Base-by-base conservation (phyloP, 345 rosid species). In the Populus nigra region DNA sequence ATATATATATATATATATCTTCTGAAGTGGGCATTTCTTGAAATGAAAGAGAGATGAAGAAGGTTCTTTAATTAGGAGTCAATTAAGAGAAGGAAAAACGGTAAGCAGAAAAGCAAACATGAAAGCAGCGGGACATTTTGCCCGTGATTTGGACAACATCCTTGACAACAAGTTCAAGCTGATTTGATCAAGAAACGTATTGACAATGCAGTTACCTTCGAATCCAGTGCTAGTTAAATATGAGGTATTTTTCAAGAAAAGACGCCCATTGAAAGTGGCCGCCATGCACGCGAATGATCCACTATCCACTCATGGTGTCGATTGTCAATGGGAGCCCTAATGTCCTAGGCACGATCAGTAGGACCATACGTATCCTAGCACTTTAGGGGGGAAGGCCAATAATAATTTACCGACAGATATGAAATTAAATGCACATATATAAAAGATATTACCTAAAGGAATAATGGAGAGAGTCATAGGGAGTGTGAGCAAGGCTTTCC, bases 401-500 rank as follows among this genome's bases (percentile, higher is more conserved):
- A 7, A 18, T 49, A 20, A 20, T 20, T 20, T 20, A 7, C 22
- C 13, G 27, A 59, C 25, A 59, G n/a, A 0, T 9, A 59, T n/a
- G 65, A 59, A 1, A 59, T n/a, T 22, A 33, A 33, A 3, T 29
- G 15, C 12, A 16, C 15, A 13, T 10, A 39, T 6, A 3, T 7
- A 49, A 12, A 33, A 39, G 1, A 1, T 22, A 25, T 22, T 86
- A 88, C 93, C 90, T 5, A 82, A 45, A 6, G 93, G 96, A 31
- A 91, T 41, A 38, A 91, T 79, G 72, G 89, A 70, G 13, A 81
- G 53, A n/a, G 87, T 76, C 83, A 91, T 35, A 2, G 96, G 96
- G n/a, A 90, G 39, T 0, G 93, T 88, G 63, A 91, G 89, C 83
- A 91, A 36, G 45, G 93, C 79, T 75, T 91, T 91, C 62, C 96